Evolutionary conservation across 495 filamentous ascomycete species (phyloP).

Genomic region (Xylaria curta): DNA sequence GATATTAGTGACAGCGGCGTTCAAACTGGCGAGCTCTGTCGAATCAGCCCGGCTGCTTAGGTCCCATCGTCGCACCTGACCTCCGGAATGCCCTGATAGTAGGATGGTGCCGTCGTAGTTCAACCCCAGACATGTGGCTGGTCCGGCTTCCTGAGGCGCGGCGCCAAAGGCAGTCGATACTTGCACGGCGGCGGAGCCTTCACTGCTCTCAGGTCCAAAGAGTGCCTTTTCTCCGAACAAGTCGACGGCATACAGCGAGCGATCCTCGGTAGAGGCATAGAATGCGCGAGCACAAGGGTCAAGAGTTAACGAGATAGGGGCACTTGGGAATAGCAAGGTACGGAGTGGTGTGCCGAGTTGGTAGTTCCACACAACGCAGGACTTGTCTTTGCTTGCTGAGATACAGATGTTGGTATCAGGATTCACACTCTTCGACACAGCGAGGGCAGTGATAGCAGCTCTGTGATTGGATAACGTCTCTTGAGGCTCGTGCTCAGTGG

Average conservation of each 20-base stretch:
- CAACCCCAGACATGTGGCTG: conserved; percentile 66
- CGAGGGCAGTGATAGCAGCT: conserved; percentile 75
- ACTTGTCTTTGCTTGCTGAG: conserved; percentile 80
- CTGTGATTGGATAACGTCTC: conserved; percentile 80
- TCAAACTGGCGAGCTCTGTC: conserved; percentile 68
- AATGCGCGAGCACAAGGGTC: conserved; percentile 85
- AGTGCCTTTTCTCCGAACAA: conserved; percentile 68
- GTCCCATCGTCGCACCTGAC: conserved; percentile 82
- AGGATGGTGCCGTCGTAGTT: conserved; percentile 84
- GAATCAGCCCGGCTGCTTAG: conserved; percentile 68
- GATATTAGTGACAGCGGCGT: conserved; percentile 81
- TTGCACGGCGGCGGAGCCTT: conserved; percentile 59
- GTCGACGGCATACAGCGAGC: conserved; percentile 80
- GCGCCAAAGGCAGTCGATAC: conserved; percentile 67
- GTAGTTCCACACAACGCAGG: conserved; percentile 89
- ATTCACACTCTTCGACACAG: conserved; percentile 69
- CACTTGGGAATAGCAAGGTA: conserved; percentile 77
- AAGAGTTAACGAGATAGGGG: conserved; percentile 72
- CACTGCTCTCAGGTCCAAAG: conserved; percentile 60
- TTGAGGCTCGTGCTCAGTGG: conserved; percentile 60
- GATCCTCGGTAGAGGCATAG: conserved; percentile 83
- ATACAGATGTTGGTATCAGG: conserved; percentile 73
- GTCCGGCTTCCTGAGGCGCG: conserved; percentile 64
- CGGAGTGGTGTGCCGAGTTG: conserved; percentile 74
- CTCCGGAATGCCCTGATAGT: conserved; percentile 80